These are phyloP conservation scores for Populus trichocarpa DNA, from an alignment of 441 rosid species.

Conservation along the genomic window DNA sequence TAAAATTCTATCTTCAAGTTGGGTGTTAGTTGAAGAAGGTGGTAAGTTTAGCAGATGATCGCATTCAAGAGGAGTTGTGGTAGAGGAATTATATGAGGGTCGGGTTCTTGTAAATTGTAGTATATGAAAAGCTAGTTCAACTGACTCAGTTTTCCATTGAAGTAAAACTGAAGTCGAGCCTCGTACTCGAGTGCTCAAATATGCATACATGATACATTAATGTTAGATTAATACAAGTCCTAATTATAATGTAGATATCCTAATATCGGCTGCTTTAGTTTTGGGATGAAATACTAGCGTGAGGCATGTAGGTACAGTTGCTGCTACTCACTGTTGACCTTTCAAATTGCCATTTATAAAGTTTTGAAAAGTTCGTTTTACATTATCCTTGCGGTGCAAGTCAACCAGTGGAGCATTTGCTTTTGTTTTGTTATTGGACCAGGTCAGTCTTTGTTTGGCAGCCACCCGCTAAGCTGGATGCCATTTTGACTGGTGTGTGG, in stretches of 20 bases:
- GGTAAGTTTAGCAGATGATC: not conserved
- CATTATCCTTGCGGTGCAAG: not conserved
- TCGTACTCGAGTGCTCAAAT: not conserved
- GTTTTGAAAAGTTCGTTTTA: not conserved
- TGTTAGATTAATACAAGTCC: not conserved
- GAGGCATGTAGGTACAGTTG: not conserved
- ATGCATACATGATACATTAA: not conserved
- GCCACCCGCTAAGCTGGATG: not conserved
- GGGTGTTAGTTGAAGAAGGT: not conserved
- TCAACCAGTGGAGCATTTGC: not conserved
- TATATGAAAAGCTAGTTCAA: not conserved
- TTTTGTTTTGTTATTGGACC: not conserved
- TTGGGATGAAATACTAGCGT: too few relatives aligned
- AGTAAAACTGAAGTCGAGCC: not conserved
- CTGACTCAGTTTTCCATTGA: not conserved
- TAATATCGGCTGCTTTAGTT: not conserved
- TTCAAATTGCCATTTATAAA: not conserved
- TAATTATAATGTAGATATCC: too few relatives aligned
- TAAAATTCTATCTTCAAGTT: too few relatives aligned
- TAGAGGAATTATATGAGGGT: not conserved
- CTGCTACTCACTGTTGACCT: not conserved
- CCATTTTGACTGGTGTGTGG: not conserved
- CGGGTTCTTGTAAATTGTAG: not conserved
- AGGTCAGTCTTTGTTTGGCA: slow-evolving; percentile 12
- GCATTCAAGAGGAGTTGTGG: not conserved